Evolutionary conservation across 768 basidiomycete genomes (phyloP).

Genomic region (Boletus rubescentipes): DNA sequence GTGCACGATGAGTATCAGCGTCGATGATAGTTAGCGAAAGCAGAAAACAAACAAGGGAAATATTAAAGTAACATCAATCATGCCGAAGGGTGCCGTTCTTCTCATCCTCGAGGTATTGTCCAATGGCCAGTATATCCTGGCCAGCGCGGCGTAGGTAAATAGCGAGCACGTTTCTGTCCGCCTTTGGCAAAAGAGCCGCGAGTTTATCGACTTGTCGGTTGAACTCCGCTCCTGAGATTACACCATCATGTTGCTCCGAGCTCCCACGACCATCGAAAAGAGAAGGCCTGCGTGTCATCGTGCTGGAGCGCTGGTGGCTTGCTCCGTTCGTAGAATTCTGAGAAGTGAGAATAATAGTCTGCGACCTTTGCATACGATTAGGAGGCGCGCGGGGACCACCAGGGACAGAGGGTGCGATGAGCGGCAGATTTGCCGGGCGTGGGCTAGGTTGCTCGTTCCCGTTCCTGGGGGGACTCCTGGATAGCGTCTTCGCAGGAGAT

Average conservation of each 20-base stretch:
- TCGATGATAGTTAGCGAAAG: slow-evolving; percentile 11
- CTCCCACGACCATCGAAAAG: slow-evolving; percentile 28
- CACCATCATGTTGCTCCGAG: background rate
- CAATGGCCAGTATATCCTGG: slow-evolving; percentile 82
- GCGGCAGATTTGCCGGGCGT: slow-evolving; percentile 32
- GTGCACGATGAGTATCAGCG: slow-evolving; percentile 13
- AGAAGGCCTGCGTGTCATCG: slow-evolving; percentile 28
- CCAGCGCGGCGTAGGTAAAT: slow-evolving; percentile 73
- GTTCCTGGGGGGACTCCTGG: slow-evolving; percentile 36
- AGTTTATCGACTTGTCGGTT: slow-evolving; percentile 69
- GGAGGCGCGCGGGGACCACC: slow-evolving; percentile 75
- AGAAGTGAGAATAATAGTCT: slow-evolving; percentile 55
- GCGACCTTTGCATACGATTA: slow-evolving; percentile 60
- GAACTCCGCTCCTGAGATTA: slow-evolving; percentile 47
- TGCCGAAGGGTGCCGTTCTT: slow-evolving; percentile 63
- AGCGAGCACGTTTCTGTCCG: slow-evolving; percentile 63
- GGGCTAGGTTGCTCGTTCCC: slow-evolving; percentile 26
- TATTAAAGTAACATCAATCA: slow-evolving; percentile 23
- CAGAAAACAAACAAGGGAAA: background rate
- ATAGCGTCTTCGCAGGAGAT: slow-evolving; percentile 36
- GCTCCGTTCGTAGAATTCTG: slow-evolving; percentile 22
- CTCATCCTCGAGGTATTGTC: slow-evolving; percentile 82
- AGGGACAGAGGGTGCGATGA: slow-evolving; percentile 53
- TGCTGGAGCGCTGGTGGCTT: slow-evolving; percentile 32
- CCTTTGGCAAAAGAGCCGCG: slow-evolving; percentile 67